Percentiles rank a stretch among this genome's conserved stretches.
Evolutionary conservation across 495 filamentous ascomycete species (phyloP).

Genomic region (Penicillium manginii): DNA sequence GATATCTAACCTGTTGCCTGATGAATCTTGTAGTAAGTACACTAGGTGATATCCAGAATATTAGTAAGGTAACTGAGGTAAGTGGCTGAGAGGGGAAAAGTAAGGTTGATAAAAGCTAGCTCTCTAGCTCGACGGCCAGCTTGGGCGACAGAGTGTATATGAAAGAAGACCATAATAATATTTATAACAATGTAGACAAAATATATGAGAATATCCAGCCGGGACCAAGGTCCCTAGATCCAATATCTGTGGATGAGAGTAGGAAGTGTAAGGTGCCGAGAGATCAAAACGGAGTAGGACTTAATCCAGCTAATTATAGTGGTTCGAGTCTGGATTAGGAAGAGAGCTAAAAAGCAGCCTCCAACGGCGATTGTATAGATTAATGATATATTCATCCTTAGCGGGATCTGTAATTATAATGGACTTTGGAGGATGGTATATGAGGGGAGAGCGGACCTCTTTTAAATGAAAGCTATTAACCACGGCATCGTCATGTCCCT

Average conservation of each 20-base stretch:
- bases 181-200: not conserved
- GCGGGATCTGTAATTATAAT: too few relatives aligned
- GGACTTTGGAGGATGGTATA: too few relatives aligned
- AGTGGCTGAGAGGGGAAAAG: slow-evolving; percentile 25
- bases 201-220: not conserved
- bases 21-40: slow-evolving; percentile 26
- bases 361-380: slow-evolving; percentile 2
- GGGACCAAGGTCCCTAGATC: not conserved
- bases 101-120: slow-evolving; percentile 25
- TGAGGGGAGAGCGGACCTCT: too few relatives aligned
- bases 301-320: too few relatives aligned
- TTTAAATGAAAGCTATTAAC: too few relatives aligned
- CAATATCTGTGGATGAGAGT: not conserved
- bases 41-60: slow-evolving; percentile 26
- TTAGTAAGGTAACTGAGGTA: slow-evolving; percentile 32
- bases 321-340: not conserved
- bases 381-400: not conserved
- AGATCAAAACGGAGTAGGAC: not conserved
- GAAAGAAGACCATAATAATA: not conserved
- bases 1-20: slow-evolving; percentile 24
- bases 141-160: not conserved
- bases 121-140: slow-evolving; percentile 23
- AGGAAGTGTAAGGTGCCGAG: not conserved
- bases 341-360: not conserved
- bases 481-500: too few relatives aligned